A percentile compares a stretch with the other conserved stretches of the same genome.
Conservation (phyloP, 1,284 basidiomycete species). For the Ceratobasidium sp. region DNA sequence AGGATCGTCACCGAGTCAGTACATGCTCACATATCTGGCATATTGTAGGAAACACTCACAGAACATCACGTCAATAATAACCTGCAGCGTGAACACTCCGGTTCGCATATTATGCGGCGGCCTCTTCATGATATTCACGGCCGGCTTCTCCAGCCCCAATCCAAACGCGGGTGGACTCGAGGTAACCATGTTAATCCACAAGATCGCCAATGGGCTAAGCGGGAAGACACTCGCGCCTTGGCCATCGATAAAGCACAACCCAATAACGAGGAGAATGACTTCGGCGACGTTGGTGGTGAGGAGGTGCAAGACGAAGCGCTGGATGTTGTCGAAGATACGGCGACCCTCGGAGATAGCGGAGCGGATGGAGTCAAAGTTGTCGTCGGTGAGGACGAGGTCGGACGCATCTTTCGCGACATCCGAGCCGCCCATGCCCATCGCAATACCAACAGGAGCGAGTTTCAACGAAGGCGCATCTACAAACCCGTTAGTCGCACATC, state of each 20-base stretch:
- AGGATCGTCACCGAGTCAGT: not conserved
- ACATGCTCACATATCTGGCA: not conserved
- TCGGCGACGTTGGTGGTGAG: constrained; percentile 74
- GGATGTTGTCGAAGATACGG: constrained; percentile 62
- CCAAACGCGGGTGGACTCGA: constrained; percentile 71
- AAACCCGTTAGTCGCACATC: not conserved
- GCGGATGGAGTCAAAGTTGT: constrained; percentile 81
- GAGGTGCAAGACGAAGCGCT: constrained; percentile 65
- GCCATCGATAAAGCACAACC: constrained; percentile 74
- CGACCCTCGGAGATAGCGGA: constrained; percentile 77
- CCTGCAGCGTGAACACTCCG: constrained; percentile 66
- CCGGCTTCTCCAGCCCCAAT: constrained; percentile 71
- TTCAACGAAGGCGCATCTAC: constrained; percentile 65
- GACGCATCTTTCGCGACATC: constrained; percentile 75
- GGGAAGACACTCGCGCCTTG: constrained; percentile 73
- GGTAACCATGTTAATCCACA: constrained; percentile 61
- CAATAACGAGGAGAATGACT: constrained; percentile 71
- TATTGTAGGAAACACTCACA: constrained; percentile 18
- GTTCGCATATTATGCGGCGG: constrained; percentile 66
- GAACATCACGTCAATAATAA: constrained; percentile 68
- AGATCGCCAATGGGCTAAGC: constrained; percentile 73
- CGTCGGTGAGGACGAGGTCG: constrained; percentile 77
- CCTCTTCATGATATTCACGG: constrained; percentile 70
- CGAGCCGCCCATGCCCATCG: constrained; percentile 76
- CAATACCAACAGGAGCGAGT: constrained; percentile 73